Evolutionary conservation across 2,329 filamentous ascomycete genomes (phyloP), one percentile per base, ranked within the genome.

Genomic region (Alternaria arbusti): DNA sequence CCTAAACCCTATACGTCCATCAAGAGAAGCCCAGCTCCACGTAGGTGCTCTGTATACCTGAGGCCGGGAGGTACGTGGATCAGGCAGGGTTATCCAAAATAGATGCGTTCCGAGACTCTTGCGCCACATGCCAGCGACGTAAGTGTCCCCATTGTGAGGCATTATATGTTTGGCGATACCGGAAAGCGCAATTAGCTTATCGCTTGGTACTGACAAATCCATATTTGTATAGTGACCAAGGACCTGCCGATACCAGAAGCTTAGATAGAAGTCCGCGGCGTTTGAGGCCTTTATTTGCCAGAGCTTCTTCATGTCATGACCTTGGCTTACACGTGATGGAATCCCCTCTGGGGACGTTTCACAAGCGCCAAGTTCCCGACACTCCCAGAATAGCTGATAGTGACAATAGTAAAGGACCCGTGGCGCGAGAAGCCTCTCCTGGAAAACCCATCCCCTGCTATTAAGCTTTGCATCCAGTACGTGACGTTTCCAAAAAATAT

Each of bases 331-430:
- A 40, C 36, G 36, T 23, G 23, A 26, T 17, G 61, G 28, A 5
- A 68, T 12, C 15, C 50, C 49, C 1, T 40, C 10, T 13, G 65
- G 62, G 54, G 63, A 63, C 0, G 54, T 47, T 46, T 71, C 64
- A 32, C 57, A 61, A 11, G 57, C 59, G 6, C 12, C 25, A 15
- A 28, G 32, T 36, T 57, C 30, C 12, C 45, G 28, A 17, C 71
- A 74, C 44, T 74, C 71, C 69, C 67, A 72, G 30, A 70, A 66
- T 13, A 72, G 47, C 30, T 72, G 64, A 13, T 44, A 13, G 5
- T 50, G 30, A 9, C 65, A 49, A 40, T 68, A 71, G 47, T 74
- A 54, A 3, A 72, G 50, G 23, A 69, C 22, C 4, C 72, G 63
- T 1, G 66, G 67, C 9, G 69, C 57, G 23, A 74, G 60, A 10